These are phyloP conservation scores for Pestalotiopsis sp. DNA, from an alignment of 2,329 filamentous ascomycete species.

Conservation along the genomic window DNA sequence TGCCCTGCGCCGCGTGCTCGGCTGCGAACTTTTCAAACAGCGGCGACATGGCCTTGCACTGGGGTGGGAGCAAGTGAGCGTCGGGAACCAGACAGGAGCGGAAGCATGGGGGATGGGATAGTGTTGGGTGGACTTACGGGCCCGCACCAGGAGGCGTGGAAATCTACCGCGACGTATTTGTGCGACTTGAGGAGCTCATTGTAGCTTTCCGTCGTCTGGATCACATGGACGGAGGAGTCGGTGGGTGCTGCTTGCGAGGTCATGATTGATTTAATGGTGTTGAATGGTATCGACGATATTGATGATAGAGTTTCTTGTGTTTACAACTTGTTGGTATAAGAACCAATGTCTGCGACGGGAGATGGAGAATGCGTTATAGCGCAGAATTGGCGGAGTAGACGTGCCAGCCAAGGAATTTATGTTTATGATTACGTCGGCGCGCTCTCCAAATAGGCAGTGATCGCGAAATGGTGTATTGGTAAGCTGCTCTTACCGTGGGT, in stretches of 20 bases:
- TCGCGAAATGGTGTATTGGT: not conserved
- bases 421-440: not conserved
- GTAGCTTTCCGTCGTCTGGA: conserved; percentile 44
- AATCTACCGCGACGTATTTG: conserved; percentile 34
- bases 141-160: conserved; percentile 74
- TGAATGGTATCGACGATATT: too few species aligned
- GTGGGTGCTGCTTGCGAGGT: not conserved
- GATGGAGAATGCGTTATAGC: not conserved
- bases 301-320: too few species aligned
- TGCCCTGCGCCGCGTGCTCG: conserved; percentile 49
- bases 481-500: not conserved
- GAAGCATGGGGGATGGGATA: not conserved
- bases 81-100: too few species aligned
- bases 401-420: not conserved
- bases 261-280: not conserved
- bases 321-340: not conserved
- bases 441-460: not conserved
- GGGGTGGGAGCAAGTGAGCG: not conserved
- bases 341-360: not conserved
- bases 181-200: conserved; percentile 64
- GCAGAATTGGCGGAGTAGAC: not conserved
- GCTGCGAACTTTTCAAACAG: conserved; percentile 57
- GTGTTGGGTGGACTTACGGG: conserved; percentile 37
- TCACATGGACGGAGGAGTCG: not conserved
- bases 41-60: conserved; percentile 71